phyloP scores from a whole-genome alignment of 352 stramenopile species.

The Pythium angustatum region DNA sequence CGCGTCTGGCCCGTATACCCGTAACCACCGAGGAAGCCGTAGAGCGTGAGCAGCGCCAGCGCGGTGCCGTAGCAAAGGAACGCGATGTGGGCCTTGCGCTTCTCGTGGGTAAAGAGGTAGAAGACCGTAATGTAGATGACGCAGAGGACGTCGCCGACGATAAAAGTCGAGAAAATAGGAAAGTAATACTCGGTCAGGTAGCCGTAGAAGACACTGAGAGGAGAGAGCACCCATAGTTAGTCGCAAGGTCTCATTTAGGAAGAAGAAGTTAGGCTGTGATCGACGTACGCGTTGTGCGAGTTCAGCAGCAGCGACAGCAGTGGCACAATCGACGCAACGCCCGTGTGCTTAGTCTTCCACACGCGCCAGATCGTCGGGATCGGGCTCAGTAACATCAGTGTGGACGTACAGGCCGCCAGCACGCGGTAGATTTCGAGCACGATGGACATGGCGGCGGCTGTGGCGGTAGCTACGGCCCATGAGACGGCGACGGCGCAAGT shows the following conservation, averaged over 20 bases:
- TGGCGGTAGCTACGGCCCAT: background rate
- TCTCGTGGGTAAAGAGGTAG: constrained; percentile 47
- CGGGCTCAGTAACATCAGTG: constrained; percentile 45
- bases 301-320: constrained; percentile 34
- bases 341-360: constrained; percentile 38
- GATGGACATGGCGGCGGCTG: constrained; percentile 7
- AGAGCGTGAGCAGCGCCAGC: constrained; percentile 37
- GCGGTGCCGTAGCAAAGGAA: constrained; percentile 24
- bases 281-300: constrained; percentile 32
- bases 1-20: constrained; percentile 36
- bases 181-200: constrained; percentile 48
- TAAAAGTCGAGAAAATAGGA: constrained; percentile 50
- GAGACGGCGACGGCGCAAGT: background rate
- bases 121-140: constrained; percentile 52
- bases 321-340: constrained; percentile 45
- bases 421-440: constrained; percentile 25
- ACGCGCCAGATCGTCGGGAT: constrained; percentile 37
- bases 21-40: constrained; percentile 41
- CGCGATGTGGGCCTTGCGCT: constrained; percentile 37
- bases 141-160: constrained; percentile 39
- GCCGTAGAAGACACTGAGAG: constrained; percentile 35
- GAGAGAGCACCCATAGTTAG: background rate
- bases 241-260: background rate
- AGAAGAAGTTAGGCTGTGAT: background rate
- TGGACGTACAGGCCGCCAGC: constrained; percentile 32